Evolutionary conservation across 495 filamentous ascomycete genomes (phyloP).

Genomic region (Xylaria bambusicola): DNA sequence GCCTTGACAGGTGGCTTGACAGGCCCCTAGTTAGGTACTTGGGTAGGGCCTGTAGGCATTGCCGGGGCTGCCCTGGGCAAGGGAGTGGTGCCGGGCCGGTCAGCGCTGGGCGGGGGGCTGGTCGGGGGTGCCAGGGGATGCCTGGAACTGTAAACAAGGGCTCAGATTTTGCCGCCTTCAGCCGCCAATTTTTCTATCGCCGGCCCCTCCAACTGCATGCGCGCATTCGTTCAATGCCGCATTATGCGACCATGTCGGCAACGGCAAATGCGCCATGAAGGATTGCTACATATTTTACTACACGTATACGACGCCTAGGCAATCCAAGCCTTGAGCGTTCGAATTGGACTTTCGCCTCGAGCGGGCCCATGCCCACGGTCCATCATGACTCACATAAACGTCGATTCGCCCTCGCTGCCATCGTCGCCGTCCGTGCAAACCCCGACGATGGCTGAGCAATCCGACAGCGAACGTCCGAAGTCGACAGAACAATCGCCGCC

Average conservation of each 20-base stretch:
- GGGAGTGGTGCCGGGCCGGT: not conserved
- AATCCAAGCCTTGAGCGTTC: not conserved
- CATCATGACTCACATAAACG: conserved; percentile 25
- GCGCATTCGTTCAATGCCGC: not conserved
- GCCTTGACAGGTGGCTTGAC: not conserved
- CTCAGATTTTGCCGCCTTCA: conserved; percentile 22
- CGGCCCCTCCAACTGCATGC: not conserved
- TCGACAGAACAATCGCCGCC: conserved; percentile 47
- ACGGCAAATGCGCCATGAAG: too few species aligned
- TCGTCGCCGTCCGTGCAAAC: conserved; percentile 16
- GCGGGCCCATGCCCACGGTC: conserved; percentile 11
- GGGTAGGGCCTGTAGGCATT: not conserved
- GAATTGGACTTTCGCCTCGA: not conserved
- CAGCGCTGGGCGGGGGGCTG: not conserved
- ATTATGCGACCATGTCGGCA: too few species aligned
- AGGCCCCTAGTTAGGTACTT: not conserved
- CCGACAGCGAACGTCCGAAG: conserved; percentile 34
- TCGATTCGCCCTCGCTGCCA: conserved; percentile 14
- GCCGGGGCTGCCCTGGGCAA: too few species aligned
- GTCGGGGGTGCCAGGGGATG: not conserved
- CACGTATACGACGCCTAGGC: not conserved
- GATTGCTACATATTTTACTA: too few species aligned
- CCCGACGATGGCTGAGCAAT: not conserved
- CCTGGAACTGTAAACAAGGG: not conserved
- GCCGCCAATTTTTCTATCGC: conserved; percentile 35